Evolutionary conservation across 306 rosid genomes (phyloP), one percentile per base, ranked within the genome.

Genomic region (Fagus sylvatica): DNA sequence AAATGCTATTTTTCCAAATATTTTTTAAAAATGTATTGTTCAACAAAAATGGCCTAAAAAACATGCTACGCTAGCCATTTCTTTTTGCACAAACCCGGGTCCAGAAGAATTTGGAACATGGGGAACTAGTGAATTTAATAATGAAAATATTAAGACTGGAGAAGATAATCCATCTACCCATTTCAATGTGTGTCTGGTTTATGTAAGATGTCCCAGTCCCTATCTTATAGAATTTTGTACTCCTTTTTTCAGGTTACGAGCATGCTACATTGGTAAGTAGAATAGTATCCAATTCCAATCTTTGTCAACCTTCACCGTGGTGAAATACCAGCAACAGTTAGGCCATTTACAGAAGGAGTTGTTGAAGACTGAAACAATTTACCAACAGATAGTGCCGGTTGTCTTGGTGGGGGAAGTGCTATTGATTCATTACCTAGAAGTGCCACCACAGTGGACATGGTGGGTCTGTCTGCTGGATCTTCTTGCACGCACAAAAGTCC

Each of bases 401-500:
- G 82, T 71, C 62, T 79, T 33, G 90, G 93, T 28, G 53, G 69
- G 1, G 89, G 86, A 72, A 89, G 88, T 77, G 12, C 71, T 74
- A 66, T 40, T 62, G 73, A 60, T 40, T 83, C 84, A 73, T 84
- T 82, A 43, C 81, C 87, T 6, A 85, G 70, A n/a, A 81, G 72
- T 17, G 74, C 87, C 43, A 80, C 76, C 41, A 90, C 86, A 42
- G 71, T 16, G 6, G 93, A 84, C 84, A 88, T 88, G 10, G 72
- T 77, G 33, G 90, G 91, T 56, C 94, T 86, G 1, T 78, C 84
- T 36, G 42, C 78, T 2, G 85, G 90, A 75, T 88, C 86, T 73
- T 87, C 84, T 37, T 87, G 91, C 33, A 85, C 91, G 16, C 93
- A 89, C 48, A 89, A 46, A 6, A 90, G 86, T 51, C 88, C 91